Base-by-base conservation (phyloP, 176 grass and related monocot genomes). In the Oryza australiensis region DNA sequence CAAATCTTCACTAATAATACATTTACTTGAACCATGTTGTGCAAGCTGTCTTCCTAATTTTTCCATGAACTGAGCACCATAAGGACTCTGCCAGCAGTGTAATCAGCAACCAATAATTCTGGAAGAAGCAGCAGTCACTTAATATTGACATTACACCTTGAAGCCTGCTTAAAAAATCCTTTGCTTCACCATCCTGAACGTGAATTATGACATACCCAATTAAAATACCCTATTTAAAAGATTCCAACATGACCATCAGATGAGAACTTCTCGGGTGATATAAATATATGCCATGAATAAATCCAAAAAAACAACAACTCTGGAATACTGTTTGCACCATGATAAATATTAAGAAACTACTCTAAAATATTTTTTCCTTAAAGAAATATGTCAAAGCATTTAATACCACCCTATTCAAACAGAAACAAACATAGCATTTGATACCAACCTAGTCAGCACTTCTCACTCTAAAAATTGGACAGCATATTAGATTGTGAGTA, bases 161-260 rank as follows among this genome's bases (percentile, higher is more conserved):
- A 88, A 90, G 82, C 66, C 89, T 89, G 87, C 87, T 92, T 88
- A 90, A 94, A 68, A 92, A 90, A 83, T 88, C 88, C 93, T 89
- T 90, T 87, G 87, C 93, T 94, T 94, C 89, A 88, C 34, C 75
- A 77, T 92, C 87, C 79, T 89, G 87, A 90, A 94, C 74, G 87
- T 92, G 93, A 92, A 92, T 94, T 94, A 94, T 92, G 93, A 92
- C 85, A 94, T 82, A 94, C 85, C 93, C 89, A 94, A 90, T 89
- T 80, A 92, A 90, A 94, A 90, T 88, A 94, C 89, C 93, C 93
- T 92, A 94, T 92, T 92, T 94, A 87, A 94, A 86, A 94, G 78
- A 94, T 94, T 92, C 77, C 93, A 94, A 92, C 83, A 92, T 81
- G 89, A 79, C 83, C 85, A 75, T 94, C 93, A 94, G 93, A 89